Evolutionary conservation across 2,329 filamentous ascomycete genomes (phyloP).

Genomic region (Madurella fahalii): DNA sequence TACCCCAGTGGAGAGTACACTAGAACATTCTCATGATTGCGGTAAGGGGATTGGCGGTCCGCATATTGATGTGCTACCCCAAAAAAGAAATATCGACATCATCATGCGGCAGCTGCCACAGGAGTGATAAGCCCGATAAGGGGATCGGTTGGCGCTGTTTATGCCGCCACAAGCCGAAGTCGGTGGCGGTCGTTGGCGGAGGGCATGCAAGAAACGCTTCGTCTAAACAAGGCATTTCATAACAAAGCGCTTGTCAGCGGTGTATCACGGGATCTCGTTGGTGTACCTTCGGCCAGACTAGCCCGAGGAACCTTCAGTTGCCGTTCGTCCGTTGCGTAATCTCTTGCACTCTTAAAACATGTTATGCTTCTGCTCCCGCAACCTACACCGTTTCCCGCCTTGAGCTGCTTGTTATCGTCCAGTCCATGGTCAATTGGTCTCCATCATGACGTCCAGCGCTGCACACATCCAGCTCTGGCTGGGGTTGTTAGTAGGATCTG

Average conservation of each 20-base stretch:
- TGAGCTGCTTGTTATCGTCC: background rate
- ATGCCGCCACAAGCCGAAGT: conserved; percentile 26
- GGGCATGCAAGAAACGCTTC: conserved; percentile 5
- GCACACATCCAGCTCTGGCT: conserved; percentile 40
- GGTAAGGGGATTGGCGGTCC: conserved; percentile 1
- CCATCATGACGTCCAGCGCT: conserved; percentile 25
- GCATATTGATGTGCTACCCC: conserved; percentile 7
- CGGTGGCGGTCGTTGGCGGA: background rate
- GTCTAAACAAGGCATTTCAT: background rate
- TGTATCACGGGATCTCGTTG: background rate
- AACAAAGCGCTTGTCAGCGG: background rate
- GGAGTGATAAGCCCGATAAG: conserved; percentile 21
- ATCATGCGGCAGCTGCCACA: conserved; percentile 6
- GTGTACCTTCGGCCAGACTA: background rate
- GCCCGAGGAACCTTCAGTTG: background rate
- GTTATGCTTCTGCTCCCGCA: background rate
- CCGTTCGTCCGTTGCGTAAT: background rate
- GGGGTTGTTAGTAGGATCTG: conserved; percentile 34
- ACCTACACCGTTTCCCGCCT: background rate
- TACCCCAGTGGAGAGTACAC: background rate
- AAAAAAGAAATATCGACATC: conserved; percentile 23
- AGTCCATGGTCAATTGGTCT: background rate
- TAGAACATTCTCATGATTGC: background rate
- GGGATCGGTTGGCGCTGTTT: background rate
- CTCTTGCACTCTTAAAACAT: background rate